Evolutionary conservation across 83 land plant genomes (phyloP).

Genomic region (Thuja plicata): DNA sequence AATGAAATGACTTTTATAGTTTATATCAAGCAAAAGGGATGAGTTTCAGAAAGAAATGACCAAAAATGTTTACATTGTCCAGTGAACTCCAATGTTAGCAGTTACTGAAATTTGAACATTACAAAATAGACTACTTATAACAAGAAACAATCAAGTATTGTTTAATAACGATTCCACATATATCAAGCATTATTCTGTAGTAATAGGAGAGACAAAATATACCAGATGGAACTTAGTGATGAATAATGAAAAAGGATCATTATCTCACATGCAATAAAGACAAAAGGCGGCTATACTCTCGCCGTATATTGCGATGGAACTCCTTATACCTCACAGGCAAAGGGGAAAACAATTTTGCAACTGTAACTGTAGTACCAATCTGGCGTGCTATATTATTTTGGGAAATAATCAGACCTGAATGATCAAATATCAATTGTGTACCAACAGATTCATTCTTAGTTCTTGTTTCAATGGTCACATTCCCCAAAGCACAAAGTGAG

Average conservation of each 20-base stretch:
- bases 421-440: slow-evolving; percentile 71
- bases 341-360: slow-evolving; percentile 73
- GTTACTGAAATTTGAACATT: neutral
- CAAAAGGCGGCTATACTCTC: slow-evolving; percentile 86
- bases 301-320: slow-evolving; percentile 80
- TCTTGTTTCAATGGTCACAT: slow-evolving; percentile 79
- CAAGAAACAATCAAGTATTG: neutral
- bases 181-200: neutral
- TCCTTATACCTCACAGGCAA: slow-evolving; percentile 91
- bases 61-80: neutral
- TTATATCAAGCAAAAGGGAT: neutral
- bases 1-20: neutral
- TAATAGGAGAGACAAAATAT: neutral
- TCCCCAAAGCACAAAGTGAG: slow-evolving; percentile 80
- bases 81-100: neutral
- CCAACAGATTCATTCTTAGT: slow-evolving; percentile 75
- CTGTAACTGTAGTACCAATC: slow-evolving; percentile 90
- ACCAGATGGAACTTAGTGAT: slow-evolving; percentile 4
- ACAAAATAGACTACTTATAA: neutral
- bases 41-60: neutral
- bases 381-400: slow-evolving; percentile 83
- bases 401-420: slow-evolving; percentile 60
- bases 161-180: neutral
- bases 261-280: slow-evolving; percentile 79
- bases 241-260: neutral